phyloP scores from a whole-genome alignment of 1,139 yeast species.

The Geotrichum restrictum region DNA sequence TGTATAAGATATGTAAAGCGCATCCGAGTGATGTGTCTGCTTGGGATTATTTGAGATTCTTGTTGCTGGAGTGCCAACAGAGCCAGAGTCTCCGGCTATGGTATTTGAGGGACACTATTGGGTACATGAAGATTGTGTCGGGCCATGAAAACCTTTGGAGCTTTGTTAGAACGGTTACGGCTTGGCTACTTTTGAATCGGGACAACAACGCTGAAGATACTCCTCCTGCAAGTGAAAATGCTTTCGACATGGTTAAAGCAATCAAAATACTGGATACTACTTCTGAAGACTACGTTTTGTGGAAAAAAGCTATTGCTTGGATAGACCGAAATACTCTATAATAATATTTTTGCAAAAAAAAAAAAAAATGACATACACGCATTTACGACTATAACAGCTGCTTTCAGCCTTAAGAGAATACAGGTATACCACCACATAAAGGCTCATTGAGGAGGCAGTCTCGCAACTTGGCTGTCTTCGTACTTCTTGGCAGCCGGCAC shows the following conservation, averaged over 20 bases:
- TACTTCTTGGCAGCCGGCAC: slow-evolving; percentile 64
- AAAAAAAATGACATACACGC: neutral
- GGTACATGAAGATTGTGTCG: neutral
- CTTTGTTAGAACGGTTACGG: neutral
- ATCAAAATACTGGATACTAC: neutral
- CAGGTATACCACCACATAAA: too few relatives aligned
- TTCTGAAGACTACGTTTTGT: neutral
- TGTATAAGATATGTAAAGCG: slow-evolving; percentile 33
- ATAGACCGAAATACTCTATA: neutral
- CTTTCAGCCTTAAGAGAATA: too few relatives aligned
- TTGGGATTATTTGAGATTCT: slow-evolving; percentile 41
- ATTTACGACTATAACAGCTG: too few relatives aligned
- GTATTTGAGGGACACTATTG: neutral
- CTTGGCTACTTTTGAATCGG: neutral
- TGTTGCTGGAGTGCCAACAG: slow-evolving; percentile 22
- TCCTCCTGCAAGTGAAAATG: too few relatives aligned
- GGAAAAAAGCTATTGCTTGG: neutral
- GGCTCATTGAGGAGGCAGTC: too few relatives aligned
- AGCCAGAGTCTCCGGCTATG: neutral
- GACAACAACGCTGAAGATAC: too few relatives aligned
- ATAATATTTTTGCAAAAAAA: too few relatives aligned
- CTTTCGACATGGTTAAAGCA: neutral
- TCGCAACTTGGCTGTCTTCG: too few relatives aligned
- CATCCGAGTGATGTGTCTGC: slow-evolving; percentile 45
- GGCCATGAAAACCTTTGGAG: slow-evolving; percentile 8